A percentile compares a stretch with the other conserved stretches of the same genome.
Evolutionary conservation across 768 basidiomycete species (phyloP).

Genomic region (Phylloporus scabripes): DNA sequence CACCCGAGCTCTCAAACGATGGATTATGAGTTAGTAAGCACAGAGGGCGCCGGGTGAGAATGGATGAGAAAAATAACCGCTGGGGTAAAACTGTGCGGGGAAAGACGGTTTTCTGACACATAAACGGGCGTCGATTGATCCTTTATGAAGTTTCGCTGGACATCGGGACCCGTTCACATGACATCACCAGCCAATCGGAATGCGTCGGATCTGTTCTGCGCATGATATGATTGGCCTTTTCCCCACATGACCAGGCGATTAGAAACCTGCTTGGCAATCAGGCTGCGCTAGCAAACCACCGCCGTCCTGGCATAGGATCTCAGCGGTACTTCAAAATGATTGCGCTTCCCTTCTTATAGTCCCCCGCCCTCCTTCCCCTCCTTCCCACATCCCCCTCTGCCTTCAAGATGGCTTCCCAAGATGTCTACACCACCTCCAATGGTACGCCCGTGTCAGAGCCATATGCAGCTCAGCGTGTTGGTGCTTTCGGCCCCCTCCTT

Average conservation of each 20-base stretch:
- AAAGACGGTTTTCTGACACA: no score
- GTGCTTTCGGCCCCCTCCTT: constrained; percentile 74
- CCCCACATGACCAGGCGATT: not conserved
- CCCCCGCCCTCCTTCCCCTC: not conserved
- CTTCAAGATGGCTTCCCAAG: constrained; percentile 61
- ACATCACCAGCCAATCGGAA: not conserved
- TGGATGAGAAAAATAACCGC: no score
- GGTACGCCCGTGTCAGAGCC: constrained; percentile 74
- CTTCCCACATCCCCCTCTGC: constrained; percentile 2
- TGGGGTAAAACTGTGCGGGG: no score
- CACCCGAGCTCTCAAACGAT: no score
- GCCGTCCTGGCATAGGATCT: no score
- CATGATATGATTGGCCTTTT: not conserved
- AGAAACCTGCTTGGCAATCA: not conserved
- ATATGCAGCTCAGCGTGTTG: constrained; percentile 73
- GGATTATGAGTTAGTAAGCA: no score
- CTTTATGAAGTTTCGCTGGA: not conserved
- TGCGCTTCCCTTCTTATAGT: constrained; percentile 11
- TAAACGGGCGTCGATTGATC: not conserved
- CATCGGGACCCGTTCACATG: not conserved
- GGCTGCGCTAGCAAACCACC: not conserved
- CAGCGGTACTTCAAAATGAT: no score
- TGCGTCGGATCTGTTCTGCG: not conserved
- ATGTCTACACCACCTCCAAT: constrained; percentile 81
- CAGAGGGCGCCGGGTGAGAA: no score